These are phyloP conservation scores for Hippophae rhamnoides DNA, from an alignment of 306 rosid species.

Conservation along the genomic window DNA sequence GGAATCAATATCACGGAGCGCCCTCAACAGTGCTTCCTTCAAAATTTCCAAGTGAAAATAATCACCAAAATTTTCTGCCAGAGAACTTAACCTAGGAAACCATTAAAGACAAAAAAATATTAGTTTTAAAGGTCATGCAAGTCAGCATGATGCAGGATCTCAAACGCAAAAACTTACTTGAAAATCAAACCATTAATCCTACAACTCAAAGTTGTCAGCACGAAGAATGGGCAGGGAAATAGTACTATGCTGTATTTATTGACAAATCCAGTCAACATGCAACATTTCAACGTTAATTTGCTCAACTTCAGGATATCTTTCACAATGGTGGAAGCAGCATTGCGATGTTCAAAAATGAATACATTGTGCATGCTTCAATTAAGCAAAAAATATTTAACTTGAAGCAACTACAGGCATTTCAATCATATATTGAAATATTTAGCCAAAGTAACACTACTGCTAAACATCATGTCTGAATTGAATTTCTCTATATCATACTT, in stretches of 20 bases:
- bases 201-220: not conserved
- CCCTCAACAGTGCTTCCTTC: conserved; percentile 87
- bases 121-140: not conserved
- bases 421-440: no score
- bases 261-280: not conserved
- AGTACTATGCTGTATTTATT: not conserved
- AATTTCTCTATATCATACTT: no score
- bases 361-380: not conserved
- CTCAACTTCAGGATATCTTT: not conserved
- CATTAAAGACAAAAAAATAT: not conserved
- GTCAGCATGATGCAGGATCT: not conserved
- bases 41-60: conserved; percentile 80
- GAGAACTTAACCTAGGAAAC: conserved; percentile 56
- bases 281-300: not conserved
- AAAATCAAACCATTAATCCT: not conserved
- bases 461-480: no score
- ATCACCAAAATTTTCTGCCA: conserved; percentile 49
- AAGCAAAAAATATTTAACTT: no score
- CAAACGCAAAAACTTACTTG: not conserved
- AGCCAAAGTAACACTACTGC: no score
- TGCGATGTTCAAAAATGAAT: not conserved
- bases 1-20: conserved; percentile 73
- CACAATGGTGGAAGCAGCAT: not conserved
- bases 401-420: no score
- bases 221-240: not conserved